Evolutionary conservation across 345 rosid genomes (phyloP).

Genomic region (Salix brachista): DNA sequence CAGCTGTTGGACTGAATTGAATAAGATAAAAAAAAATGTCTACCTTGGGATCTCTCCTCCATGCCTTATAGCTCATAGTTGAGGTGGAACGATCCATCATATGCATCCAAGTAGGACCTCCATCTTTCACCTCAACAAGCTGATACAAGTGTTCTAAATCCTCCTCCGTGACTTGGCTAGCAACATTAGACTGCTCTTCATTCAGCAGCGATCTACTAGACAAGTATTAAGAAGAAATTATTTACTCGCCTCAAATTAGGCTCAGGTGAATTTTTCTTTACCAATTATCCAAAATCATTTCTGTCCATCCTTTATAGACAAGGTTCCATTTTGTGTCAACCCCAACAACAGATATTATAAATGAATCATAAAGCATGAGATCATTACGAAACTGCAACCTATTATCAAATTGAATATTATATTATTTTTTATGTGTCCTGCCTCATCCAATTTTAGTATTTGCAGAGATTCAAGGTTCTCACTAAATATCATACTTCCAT

Average conservation of each 20-base stretch:
- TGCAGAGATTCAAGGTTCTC: neutral
- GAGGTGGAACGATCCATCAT: constrained; percentile 69
- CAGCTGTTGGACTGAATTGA: neutral
- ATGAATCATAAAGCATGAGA: neutral
- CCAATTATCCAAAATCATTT: neutral
- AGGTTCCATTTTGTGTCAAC: neutral
- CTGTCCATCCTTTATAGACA: neutral
- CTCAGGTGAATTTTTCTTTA: neutral
- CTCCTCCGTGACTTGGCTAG: constrained; percentile 41
- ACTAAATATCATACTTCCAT: neutral
- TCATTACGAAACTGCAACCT: neutral
- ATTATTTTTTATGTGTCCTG: neutral
- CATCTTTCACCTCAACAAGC: constrained; percentile 69
- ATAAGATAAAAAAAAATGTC: neutral
- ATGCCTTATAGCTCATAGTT: constrained; percentile 67
- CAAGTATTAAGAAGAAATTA: constrained; percentile 4
- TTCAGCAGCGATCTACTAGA: constrained; percentile 32
- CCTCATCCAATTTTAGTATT: neutral
- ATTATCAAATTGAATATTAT: neutral
- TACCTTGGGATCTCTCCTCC: constrained; percentile 73
- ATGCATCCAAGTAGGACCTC: constrained; percentile 63
- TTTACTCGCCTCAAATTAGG: neutral
- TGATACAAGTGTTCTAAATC: constrained; percentile 58
- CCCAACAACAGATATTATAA: neutral
- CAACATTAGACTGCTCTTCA: constrained; percentile 34